Evolutionary conservation across 441 rosid species (phyloP), one percentile per base, ranked within the genome.

Genomic region (Viola pubescens): DNA sequence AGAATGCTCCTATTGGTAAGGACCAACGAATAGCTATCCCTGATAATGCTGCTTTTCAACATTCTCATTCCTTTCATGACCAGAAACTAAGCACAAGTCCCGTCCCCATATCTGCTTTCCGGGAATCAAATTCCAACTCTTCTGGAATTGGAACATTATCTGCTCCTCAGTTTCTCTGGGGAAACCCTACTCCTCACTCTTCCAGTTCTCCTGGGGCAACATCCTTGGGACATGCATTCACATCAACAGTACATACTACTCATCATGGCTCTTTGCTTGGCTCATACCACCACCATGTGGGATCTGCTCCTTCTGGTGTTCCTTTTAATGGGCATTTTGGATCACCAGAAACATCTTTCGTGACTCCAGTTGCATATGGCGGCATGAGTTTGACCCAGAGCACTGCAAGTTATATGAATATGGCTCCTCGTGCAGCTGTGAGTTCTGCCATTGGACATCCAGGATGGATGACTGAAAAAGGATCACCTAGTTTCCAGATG

Each of bases 151-250:
- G 76, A 62, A 84, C 87, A 61, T 77, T 88, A 57, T 77, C 86
- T 49, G 96, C 87, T 71, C 85, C 89, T 70, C 85, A 81, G 46
- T 86, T 82, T 75, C 88, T 84, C 10, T 89, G 96, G 96, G 96
- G 94, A 69, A 82, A 88, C 69, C 88, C 94, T 65, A 73, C 82
- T 67, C 77, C 77, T 58, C 78, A 79, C 60, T 65, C 83, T 9
- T 84, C 79, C 59, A 78, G 77, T 61, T 75, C 86, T 61, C 70
- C 79, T 53, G 81, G 91, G 82, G 70, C 86, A 46, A 58, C 81
- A 57, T 69, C 87, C 46, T 73, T 64, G 55, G 83, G 80, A 51
- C 87, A 64, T 61, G 72, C 76, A 48, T 78, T 74, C 70, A 62
- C 52, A 51, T 73, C 82, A 61, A 50, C 71, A 59, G 80, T 80